phyloP scores from a whole-genome alignment of 2,329 filamentous ascomycete genomes.

The Colletotrichum theobromicola region DNA sequence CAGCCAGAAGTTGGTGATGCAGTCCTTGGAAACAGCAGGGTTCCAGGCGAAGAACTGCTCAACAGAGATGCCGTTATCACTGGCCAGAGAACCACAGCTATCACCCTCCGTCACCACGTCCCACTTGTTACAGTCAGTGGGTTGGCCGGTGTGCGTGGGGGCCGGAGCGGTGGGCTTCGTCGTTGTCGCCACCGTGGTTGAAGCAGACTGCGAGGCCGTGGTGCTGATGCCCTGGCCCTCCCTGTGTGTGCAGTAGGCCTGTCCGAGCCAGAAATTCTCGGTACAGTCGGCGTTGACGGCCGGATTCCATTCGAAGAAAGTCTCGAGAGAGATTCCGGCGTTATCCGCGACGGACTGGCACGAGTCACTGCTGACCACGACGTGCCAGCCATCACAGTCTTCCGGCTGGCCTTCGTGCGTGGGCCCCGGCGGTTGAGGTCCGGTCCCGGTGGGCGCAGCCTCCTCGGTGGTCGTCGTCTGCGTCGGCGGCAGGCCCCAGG shows the following conservation, averaged over 20 bases:
- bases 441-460: neutral
- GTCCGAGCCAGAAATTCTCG: constrained; percentile 27
- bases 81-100: constrained; percentile 9
- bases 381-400: constrained; percentile 20
- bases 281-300: constrained; percentile 24
- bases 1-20: constrained; percentile 27
- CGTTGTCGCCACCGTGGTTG: constrained; percentile 14
- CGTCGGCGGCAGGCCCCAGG: neutral
- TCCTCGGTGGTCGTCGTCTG: neutral
- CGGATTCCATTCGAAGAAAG: constrained; percentile 25
- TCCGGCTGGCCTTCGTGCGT: constrained; percentile 23
- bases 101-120: constrained; percentile 18
- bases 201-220: neutral
- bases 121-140: constrained; percentile 23
- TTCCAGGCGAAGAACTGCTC: constrained; percentile 23
- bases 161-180: constrained; percentile 8
- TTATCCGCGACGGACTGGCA: constrained; percentile 13
- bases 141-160: constrained; percentile 21
- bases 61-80: constrained; percentile 8
- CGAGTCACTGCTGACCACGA: constrained; percentile 19
- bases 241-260: constrained; percentile 28
- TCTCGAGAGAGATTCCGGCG: constrained; percentile 12
- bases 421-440: constrained; percentile 18
- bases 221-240: neutral
- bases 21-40: constrained; percentile 26